These are phyloP conservation scores for Penicillium herquei DNA, from an alignment of 495 filamentous ascomycete genomes.

Conservation along the genomic window DNA sequence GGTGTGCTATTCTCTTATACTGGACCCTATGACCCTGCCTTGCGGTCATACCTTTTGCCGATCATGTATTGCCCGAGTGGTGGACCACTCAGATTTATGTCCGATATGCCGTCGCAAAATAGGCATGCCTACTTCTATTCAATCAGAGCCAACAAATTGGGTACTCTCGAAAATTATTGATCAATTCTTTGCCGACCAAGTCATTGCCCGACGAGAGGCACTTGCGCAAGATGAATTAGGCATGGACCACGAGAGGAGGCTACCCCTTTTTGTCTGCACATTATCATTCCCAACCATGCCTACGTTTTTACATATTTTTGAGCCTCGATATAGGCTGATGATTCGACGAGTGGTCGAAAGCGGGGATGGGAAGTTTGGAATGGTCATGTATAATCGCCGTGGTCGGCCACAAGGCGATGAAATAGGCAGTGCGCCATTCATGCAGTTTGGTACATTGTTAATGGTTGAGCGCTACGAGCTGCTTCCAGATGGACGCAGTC, in stretches of 20 bases:
- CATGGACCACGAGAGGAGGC: conserved; percentile 53
- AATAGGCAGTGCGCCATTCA: conserved; percentile 58
- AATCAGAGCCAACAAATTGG: conserved; percentile 58
- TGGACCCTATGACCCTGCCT: conserved; percentile 77
- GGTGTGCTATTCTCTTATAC: conserved; percentile 76
- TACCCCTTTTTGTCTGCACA: conserved; percentile 79
- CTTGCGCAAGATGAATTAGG: conserved; percentile 48
- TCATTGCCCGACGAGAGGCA: conserved; percentile 55
- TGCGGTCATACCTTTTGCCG: conserved; percentile 92
- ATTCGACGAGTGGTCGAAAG: conserved; percentile 72
- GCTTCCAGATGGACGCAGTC: conserved; percentile 75
- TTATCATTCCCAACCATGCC: conserved; percentile 79
- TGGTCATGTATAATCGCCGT: conserved; percentile 69
- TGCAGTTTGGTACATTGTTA: conserved; percentile 75
- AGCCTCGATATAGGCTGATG: conserved; percentile 87
- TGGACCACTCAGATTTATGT: conserved; percentile 75
- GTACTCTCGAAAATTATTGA: conserved; percentile 58
- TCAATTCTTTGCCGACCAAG: conserved; percentile 63
- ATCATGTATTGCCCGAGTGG: conserved; percentile 67
- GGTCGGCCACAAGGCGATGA: conserved; percentile 52
- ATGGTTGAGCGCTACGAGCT: conserved; percentile 69
- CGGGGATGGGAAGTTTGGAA: conserved; percentile 73
- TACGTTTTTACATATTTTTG: conserved; percentile 86
- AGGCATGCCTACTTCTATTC: conserved; percentile 56
- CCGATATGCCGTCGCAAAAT: conserved; percentile 73